Evolutionary conservation across 345 rosid species (phyloP).

Genomic region (Aquilaria yunnanensis): DNA sequence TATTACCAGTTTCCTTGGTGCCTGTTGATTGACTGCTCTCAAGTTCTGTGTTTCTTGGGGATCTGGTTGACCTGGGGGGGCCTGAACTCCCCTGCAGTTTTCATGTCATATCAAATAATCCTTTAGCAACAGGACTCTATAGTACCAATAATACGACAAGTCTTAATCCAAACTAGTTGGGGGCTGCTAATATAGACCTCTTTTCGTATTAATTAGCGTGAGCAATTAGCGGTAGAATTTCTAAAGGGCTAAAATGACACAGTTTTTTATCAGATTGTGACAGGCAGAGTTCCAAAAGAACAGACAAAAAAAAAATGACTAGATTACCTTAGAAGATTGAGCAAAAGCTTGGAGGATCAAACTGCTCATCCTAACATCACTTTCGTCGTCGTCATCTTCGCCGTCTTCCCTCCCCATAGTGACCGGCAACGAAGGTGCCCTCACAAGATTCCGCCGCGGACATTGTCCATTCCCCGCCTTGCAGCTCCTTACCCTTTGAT

Average conservation of each 20-base stretch:
- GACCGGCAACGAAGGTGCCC: constrained; percentile 42
- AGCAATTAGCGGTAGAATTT: no score
- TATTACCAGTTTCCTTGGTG: constrained; percentile 15
- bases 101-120: no score
- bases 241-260: no score
- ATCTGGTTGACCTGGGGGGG: constrained; percentile 7
- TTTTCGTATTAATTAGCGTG: no score
- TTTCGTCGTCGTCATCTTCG: constrained; percentile 30
- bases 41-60: constrained; percentile 32
- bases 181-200: no score
- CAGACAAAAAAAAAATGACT: not conserved
- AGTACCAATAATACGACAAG: no score
- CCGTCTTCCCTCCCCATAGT: constrained; percentile 24
- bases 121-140: no score
- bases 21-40: constrained; percentile 7
- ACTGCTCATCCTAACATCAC: constrained; percentile 48
- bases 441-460: not conserved
- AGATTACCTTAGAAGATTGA: constrained; percentile 30
- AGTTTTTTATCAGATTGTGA: no score
- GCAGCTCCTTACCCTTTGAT: not conserved
- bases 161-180: no score
- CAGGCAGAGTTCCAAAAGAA: no score
- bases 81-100: no score
- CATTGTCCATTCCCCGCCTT: no score
- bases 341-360: constrained; percentile 54